Base-by-base conservation (phyloP, 164 flowering plant species). In the Magnolia changhungtana region DNA sequence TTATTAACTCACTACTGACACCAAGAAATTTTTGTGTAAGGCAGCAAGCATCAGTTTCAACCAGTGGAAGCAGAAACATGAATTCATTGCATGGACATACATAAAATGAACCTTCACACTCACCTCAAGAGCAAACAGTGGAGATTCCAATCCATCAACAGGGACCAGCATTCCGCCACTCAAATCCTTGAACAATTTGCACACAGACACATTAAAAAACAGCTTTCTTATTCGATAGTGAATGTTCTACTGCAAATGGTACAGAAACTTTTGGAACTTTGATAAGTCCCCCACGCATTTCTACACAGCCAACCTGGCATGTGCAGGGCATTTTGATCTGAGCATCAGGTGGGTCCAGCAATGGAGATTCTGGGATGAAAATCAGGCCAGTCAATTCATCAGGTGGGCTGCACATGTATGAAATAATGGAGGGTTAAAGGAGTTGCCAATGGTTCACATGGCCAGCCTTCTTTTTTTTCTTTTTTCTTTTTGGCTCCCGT, bases 111-210 rank as follows among this genome's bases (percentile, higher is more conserved):
- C 55, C 50, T 50, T 45, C 29, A 51, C 19, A 37, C 74, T 59
- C 75, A 96, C 99, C 96, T 96, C 99, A 58, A 96, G 98, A 72
- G 99, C 99, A 85, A 87, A 94, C 8, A 96, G 78, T 49, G 97
- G 95, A 80, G 87, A 86, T 67, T 91, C 90, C 68, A 88, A 88
- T 72, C 99, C 99, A 77, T 90, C 96, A 81, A 96, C 97, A 13
- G 91, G 95, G 73, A 92, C 96, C 51, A 96, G 83, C 23, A 71
- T 81, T 64, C 99, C 99, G 21, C 99, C 99, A 75, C 94, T 87
- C 85, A 96, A 85, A 87, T 96, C 92, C 99, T 96, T 75, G 10
- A 50, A 72, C 29, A 20, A 37, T 37, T 37, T 8, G 20, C 14
- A 73, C 27, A 29, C 31, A 21, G 20, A 61, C 52, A 63, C 24